A percentile compares a stretch with the other conserved stretches of the same genome.
Conservation (phyloP, 2,329 filamentous ascomycete species). For the Microcera coccophila region DNA sequence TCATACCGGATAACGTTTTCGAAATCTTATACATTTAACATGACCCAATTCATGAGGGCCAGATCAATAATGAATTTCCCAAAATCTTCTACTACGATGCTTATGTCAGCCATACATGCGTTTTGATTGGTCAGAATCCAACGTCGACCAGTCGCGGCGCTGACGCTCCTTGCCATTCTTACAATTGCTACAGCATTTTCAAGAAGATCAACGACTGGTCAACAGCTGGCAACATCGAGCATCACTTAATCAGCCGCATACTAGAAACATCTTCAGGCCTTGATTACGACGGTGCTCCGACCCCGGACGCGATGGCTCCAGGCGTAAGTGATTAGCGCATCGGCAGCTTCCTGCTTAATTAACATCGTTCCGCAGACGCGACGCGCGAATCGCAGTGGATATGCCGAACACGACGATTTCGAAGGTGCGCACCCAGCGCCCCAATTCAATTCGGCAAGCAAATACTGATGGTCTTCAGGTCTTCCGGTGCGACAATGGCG, state of each 20-base stretch:
- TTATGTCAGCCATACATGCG: too few relatives aligned
- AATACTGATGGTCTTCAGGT: conserved; percentile 48
- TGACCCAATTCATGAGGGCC: too few relatives aligned
- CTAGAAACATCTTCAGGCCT: background rate
- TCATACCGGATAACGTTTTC: too few relatives aligned
- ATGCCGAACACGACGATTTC: conserved; percentile 59
- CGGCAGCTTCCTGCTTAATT: conserved; percentile 9
- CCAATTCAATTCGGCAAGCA: conserved; percentile 2
- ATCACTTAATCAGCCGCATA: conserved; percentile 6
- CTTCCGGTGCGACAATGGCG: conserved; percentile 90
- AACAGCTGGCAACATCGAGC: conserved; percentile 5
- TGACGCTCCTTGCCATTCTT: too few relatives aligned
- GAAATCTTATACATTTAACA: too few relatives aligned
- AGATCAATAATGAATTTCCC: too few relatives aligned
- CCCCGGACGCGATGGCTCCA: conserved; percentile 36
- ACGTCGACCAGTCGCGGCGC: conserved; percentile 18
- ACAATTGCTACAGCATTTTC: conserved; percentile 13
- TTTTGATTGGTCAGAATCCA: conserved; percentile 22
- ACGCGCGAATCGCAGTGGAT: conserved; percentile 53
- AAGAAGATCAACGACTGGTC: background rate
- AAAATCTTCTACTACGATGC: too few relatives aligned
- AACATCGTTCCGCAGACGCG: conserved; percentile 44
- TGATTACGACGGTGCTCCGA: background rate
- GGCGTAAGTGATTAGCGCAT: conserved; percentile 31
- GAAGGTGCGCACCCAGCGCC: conserved; percentile 42